These are phyloP conservation scores for Sanghuangporus sanghuang DNA, from an alignment of 1,284 basidiomycete genomes.

Conservation along the genomic window DNA sequence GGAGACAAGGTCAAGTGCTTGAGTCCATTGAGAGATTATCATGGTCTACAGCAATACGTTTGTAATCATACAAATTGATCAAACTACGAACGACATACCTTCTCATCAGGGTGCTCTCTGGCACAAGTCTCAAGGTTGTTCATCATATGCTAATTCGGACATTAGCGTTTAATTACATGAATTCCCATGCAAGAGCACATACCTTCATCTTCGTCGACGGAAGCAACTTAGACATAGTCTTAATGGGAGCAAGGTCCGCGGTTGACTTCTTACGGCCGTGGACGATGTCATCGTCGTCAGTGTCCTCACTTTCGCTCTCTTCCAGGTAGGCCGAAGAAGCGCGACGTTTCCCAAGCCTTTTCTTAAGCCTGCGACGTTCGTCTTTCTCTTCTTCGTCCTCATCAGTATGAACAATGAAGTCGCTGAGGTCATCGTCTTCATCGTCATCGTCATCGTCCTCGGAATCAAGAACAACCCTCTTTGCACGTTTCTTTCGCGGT, in stretches of 20 bases:
- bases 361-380: conserved; percentile 33
- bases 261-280: conserved; percentile 29
- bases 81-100: conserved; percentile 31
- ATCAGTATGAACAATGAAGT: conserved; percentile 49
- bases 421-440: conserved; percentile 32
- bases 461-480: conserved; percentile 17
- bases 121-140: conserved; percentile 35
- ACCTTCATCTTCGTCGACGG: conserved; percentile 66
- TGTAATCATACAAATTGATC: conserved; percentile 5
- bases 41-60: conserved; percentile 34
- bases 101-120: conserved; percentile 48
- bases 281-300: conserved; percentile 35
- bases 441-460: neutral
- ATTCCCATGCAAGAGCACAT: conserved; percentile 12
- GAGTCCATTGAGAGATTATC: conserved; percentile 59
- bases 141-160: conserved; percentile 46
- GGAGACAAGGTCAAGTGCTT: conserved; percentile 48
- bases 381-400: conserved; percentile 44
- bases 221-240: conserved; percentile 43
- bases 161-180: neutral
- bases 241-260: conserved; percentile 25
- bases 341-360: conserved; percentile 26
- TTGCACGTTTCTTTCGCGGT: neutral
- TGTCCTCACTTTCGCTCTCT: conserved; percentile 31
- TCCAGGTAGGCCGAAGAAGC: conserved; percentile 36